Evolutionary conservation across 2,329 filamentous ascomycete genomes (phyloP).

Genomic region (Monosporascus sp.): DNA sequence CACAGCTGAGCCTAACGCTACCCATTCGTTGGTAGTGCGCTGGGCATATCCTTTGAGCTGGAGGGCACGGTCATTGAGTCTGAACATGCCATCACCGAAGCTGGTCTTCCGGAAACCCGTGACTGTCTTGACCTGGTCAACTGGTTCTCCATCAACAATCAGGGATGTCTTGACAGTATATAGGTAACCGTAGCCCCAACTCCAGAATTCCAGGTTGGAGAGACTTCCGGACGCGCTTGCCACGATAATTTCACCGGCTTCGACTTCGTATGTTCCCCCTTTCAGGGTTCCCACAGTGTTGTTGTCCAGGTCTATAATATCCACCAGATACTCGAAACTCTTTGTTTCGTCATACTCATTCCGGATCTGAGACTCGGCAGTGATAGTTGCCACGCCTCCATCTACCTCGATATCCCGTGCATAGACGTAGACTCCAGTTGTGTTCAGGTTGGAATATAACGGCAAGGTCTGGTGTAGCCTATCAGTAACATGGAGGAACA

Average conservation of each 20-base stretch:
- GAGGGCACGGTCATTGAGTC: not conserved
- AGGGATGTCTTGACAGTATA: conserved; percentile 1
- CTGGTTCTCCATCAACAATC: not conserved
- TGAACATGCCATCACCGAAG: not conserved
- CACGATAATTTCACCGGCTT: not conserved
- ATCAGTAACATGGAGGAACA: not conserved
- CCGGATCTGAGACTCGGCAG: not conserved
- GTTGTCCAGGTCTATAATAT: not conserved
- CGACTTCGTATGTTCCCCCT: not conserved
- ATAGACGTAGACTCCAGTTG: not conserved
- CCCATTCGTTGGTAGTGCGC: conserved; percentile 1
- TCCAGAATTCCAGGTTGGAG: not conserved
- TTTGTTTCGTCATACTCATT: not conserved
- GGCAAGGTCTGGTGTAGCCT: not conserved
- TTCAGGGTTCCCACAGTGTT: not conserved
- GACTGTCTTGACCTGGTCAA: not conserved
- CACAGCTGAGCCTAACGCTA: not conserved
- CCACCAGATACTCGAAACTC: not conserved
- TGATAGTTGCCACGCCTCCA: not conserved
- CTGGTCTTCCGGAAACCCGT: conserved; percentile 1
- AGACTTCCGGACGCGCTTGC: not conserved
- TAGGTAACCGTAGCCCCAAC: not conserved
- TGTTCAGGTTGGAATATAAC: conserved; percentile 1
- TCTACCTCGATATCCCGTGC: not conserved
- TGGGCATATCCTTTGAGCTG: conserved; percentile 1